Base-by-base conservation (phyloP, 345 rosid genomes). In the Ceriops decandra region DNA sequence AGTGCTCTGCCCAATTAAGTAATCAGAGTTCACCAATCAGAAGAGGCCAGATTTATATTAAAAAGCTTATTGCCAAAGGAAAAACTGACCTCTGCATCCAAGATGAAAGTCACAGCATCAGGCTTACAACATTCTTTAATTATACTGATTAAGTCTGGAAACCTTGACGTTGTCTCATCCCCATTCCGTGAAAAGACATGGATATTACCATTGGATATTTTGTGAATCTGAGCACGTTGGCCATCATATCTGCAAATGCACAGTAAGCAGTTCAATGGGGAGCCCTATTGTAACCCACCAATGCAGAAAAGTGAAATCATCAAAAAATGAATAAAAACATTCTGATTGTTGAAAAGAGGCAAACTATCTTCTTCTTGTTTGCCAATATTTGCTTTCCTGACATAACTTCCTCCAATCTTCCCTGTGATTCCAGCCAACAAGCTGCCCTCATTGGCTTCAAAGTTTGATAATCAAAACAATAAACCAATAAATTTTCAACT, bases 211-310 rank as follows among this genome's bases (percentile, higher is more conserved):
- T 88, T 78, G 10, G 38, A 33, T 79, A 85, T 77, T 83, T 76
- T 80, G 82, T 90, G 95, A 73, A 92, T 88, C 81, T 92, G 98
- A 53, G 95, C 93, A 47, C 97, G 95, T 75, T 92, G 95, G 69
- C 97, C 98, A 76, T 90, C 98, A 76, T 88, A 92, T 66, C 98
- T 92, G 84, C 64, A 65, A 81, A 61, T n/a, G 63, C 10, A 60
- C 46, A 64, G 5, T 68, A 32, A 74, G 7, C 35, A 49, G 63
- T 62, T 56, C 13, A 53, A 53, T 62, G 31, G 54, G 52, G 36
- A 33, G 59, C 69, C 53, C 19, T 17, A 22, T 28, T 66, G 28
- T 21, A 68, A 68, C 21, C 51, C 57, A 74, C 20, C 7, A 52
- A 75, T 62, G 65, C 63, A 1, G 9, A 62, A 19, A 30, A 36